Evolutionary conservation across 345 rosid genomes (phyloP), one percentile per base, ranked within the genome.

Genomic region (Citrus mangshanensis): DNA sequence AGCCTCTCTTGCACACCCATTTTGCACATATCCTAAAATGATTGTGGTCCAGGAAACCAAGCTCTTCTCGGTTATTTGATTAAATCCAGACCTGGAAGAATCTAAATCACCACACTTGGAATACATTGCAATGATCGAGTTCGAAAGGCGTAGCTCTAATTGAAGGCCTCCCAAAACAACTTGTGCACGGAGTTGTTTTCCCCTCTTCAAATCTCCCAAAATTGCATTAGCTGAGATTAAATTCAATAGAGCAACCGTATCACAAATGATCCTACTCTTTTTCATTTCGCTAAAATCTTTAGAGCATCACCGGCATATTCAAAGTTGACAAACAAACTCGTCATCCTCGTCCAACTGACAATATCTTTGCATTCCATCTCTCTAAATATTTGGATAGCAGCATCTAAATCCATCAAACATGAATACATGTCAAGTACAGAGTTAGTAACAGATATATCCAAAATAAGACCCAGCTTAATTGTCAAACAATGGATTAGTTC

Each of bases 11-110:
- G 87, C 74, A 37, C n/a, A 54, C 51, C 85, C 87, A 68, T 84
- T 83, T 46, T 85, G 82, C 9, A 67, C 73, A 28, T 25, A 84
- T 35, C 87, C 88, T 22, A 88, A 87, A 81, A 87, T 82, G 58
- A 89, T 76, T 2, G 80, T 87, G 3, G 87, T 79, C 92, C 89
- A 89, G 16, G 92, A 85, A 81, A 84, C 85, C 54, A 82, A 63
- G 77, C 86, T 86, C 76, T 78, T 87, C 67, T 63, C 66, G 19
- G 28, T 67, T 59, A 71, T 69, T 54, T 59, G 81, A 81, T 85
- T 67, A 80, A 85, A 89, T 32, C 85, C 68, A 30, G 56, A 46
- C 77, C 60, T 82, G 9, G 88, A 85, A 77, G 82, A 82, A 77
- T 73, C 82, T n/a, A 89, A 76, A 60, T 85, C 82, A 30, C 86